phyloP scores from a whole-genome alignment of 768 basidiomycete genomes.

The Phlegmacium glaucopus region DNA sequence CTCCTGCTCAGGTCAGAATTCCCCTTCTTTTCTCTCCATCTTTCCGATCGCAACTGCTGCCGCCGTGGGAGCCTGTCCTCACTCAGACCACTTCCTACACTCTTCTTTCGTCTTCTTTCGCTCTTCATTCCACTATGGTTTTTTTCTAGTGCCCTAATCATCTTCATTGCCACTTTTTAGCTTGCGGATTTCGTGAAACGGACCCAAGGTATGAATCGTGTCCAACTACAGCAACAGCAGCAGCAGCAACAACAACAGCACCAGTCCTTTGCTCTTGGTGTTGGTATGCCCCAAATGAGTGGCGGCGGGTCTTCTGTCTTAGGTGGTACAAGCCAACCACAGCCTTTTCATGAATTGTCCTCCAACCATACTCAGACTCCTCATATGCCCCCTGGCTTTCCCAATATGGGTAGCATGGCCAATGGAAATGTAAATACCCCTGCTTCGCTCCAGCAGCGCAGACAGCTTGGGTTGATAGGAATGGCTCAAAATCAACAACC shows the following conservation, averaged over 20 bases:
- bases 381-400: conserved; percentile 16
- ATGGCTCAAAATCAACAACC: conserved; percentile 45
- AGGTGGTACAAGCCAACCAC: conserved; percentile 25
- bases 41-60: conserved; percentile 6
- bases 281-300: conserved; percentile 37
- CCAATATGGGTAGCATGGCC: conserved; percentile 18
- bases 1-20: conserved; percentile 1
- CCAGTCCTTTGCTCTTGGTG: conserved; percentile 39
- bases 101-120: conserved; percentile 7
- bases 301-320: conserved; percentile 23
- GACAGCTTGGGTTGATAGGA: conserved; percentile 46
- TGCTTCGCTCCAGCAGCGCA: conserved; percentile 13
- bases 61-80: conserved; percentile 20
- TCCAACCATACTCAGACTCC: conserved; percentile 13
- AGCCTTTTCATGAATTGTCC: conserved; percentile 19
- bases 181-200: conserved; percentile 26
- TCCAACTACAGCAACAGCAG: conserved; percentile 23
- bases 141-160: not conserved
- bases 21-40: conserved; percentile 5
- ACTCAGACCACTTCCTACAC: conserved; percentile 6
- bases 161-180: conserved; percentile 8
- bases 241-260: conserved; percentile 35
- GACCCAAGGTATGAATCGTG: conserved; percentile 16
- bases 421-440: conserved; percentile 23
- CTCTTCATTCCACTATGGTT: not conserved